These are phyloP conservation scores for Phytophthora hibernalis DNA, from an alignment of 352 stramenopile species.

Conservation along the genomic window DNA sequence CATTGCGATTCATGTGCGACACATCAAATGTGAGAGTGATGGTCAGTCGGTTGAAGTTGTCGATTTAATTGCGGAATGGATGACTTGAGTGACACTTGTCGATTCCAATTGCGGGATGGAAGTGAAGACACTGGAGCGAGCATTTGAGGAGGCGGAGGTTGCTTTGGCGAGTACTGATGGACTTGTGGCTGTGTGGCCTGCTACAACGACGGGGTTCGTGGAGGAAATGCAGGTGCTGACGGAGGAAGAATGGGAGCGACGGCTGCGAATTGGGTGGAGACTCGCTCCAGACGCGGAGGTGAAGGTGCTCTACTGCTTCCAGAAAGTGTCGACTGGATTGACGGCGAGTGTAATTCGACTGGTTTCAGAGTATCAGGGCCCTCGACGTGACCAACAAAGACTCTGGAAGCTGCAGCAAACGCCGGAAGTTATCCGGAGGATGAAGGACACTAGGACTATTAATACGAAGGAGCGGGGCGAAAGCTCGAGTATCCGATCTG, in stretches of 20 bases:
- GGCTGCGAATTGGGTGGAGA: constrained; percentile 36
- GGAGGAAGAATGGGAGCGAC: constrained; percentile 41
- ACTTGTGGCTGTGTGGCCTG: constrained; percentile 23
- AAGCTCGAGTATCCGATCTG: not conserved
- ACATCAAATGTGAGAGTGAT: constrained; percentile 9
- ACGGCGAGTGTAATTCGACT: constrained; percentile 37
- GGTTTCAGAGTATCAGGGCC: constrained; percentile 7
- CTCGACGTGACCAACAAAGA: not conserved
- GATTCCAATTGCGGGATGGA: constrained; percentile 10
- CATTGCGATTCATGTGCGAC: not conserved
- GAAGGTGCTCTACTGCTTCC: constrained; percentile 50
- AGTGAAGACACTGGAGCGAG: not conserved
- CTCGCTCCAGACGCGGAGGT: constrained; percentile 30
- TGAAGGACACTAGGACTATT: not conserved
- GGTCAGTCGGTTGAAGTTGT: constrained; percentile 28
- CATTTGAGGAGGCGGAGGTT: constrained; percentile 2
- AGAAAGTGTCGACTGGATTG: constrained; percentile 31
- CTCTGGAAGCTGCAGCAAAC: constrained; percentile 24
- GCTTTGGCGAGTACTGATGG: not conserved
- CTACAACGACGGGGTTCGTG: constrained; percentile 15
- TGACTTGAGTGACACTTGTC: too few species aligned
- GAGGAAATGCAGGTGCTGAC: constrained; percentile 35
- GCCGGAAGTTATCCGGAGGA: not conserved
- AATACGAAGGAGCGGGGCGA: not conserved
- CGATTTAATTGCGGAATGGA: not conserved